Evolutionary conservation across 1,284 basidiomycete species (phyloP).

Genomic region (Trichosporon sp.): DNA sequence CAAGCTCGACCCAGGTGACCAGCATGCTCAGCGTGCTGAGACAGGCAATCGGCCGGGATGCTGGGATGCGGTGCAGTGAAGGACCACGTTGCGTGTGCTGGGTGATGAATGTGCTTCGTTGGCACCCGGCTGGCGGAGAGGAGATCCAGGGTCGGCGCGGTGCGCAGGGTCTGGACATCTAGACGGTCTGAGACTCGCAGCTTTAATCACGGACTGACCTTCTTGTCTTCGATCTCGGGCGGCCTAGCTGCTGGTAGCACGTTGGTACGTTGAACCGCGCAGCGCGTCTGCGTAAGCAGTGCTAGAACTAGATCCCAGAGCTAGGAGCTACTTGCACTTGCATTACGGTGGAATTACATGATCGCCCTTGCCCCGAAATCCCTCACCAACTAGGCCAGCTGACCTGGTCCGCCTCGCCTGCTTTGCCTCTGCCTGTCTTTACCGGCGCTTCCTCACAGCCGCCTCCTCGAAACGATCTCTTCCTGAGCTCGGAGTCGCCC

Average conservation of each 20-base stretch:
- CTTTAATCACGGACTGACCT: not conserved
- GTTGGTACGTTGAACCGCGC: not conserved
- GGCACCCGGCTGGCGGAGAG: not conserved
- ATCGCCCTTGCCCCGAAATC: not conserved
- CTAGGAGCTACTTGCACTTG: not conserved
- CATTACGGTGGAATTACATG: not conserved
- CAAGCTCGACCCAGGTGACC: not conserved
- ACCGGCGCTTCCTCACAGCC: not conserved
- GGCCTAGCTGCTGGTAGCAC: not conserved
- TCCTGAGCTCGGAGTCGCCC: not conserved
- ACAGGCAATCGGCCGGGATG: not conserved
- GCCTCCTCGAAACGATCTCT: not conserved
- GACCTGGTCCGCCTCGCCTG: not conserved
- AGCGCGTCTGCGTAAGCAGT: conserved; percentile 6
- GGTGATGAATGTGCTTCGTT: not conserved
- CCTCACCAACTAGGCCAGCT: not conserved
- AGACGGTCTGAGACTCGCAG: conserved; percentile 2
- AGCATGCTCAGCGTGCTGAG: not conserved
- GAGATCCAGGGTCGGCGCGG: not conserved
- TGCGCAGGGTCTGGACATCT: not conserved
- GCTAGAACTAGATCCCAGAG: not conserved
- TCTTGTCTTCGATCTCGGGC: not conserved
- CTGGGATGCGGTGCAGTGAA: not conserved
- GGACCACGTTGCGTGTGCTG: not conserved
- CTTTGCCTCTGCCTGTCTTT: not conserved